Evolutionary conservation across 2,329 filamentous ascomycete genomes (phyloP), one percentile per base, ranked within the genome.

Genomic region (Fusarium verticillioides): DNA sequence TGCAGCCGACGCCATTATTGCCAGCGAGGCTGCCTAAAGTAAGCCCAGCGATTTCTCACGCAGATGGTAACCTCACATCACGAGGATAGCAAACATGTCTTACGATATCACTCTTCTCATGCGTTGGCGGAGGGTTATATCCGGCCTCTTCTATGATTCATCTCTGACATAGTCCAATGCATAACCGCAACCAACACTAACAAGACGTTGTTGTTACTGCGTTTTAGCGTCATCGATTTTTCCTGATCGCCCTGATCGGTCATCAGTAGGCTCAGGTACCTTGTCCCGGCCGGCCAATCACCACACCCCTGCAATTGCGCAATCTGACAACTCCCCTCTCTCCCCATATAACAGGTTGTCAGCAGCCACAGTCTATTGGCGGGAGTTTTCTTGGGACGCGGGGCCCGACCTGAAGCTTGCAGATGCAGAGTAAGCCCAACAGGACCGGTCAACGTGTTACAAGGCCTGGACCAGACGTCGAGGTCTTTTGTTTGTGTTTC

Each of bases 371-470:
- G 15, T 16, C 39, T 32, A 53, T 62, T 67, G 65, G 63, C 26
- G 40, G n/a, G 18, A 19, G 9, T 26, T 39, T 32, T 9, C 23
- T 47, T 26, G 13, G 18, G 47, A 61, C 56, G 63, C 34, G 63
- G 63, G 64, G 64, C 62, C 19, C 10, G 16, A 52, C 42, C 37
- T 66, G 62, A 60, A 50, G 7, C 19, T 30, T 67, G 49, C 43
- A 58, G 42, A 46, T 58, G 60, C 42, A 66, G 18, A n/a, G 42
- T 69, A 69, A 54, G 66, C 56, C 32, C 49, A 36, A 21, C n/a
- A 30, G 10, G 64, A 69, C 66, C 64, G 57, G 65, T 69, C 56
- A 69, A 63, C 47, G 40, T 46, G 37, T 36, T 34, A 40, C 32
- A 60, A 13, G 12, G 18, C 15, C 42, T 34, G 11, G 36, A 1